Conservation (phyloP, 352 stramenopile species). For the Phytophthora brassicae region DNA sequence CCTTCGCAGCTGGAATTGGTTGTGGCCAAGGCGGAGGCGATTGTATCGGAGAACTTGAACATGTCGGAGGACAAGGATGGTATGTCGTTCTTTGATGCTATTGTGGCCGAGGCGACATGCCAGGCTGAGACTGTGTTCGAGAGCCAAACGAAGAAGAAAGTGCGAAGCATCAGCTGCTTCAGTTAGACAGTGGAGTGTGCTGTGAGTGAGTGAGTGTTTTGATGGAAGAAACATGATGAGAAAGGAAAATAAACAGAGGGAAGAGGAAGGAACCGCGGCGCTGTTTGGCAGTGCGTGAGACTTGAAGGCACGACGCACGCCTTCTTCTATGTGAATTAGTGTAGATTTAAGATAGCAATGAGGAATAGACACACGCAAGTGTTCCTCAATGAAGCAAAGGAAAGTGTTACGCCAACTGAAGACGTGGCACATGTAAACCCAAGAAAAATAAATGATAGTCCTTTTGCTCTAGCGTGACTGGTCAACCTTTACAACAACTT, state of each 20-base stretch:
- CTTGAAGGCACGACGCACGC: constrained; percentile 1
- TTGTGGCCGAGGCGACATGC: constrained; percentile 53
- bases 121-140: constrained; percentile 52
- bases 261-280: constrained; percentile 19
- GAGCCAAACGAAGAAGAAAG: constrained; percentile 80
- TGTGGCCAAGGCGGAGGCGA: constrained; percentile 43
- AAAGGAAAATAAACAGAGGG: constrained; percentile 38
- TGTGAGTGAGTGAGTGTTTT: constrained; percentile 49
- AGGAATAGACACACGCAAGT: constrained; percentile 10
- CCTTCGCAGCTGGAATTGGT: constrained; percentile 80
- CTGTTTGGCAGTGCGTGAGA: constrained; percentile 13
- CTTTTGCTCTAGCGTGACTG: too few relatives aligned
- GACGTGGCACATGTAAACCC: constrained; percentile 25
- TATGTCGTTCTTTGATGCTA: constrained; percentile 45
- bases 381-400: constrained; percentile 20
- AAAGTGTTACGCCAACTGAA: constrained; percentile 20
- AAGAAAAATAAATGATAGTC: constrained; percentile 33
- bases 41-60: constrained; percentile 33
- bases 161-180: constrained; percentile 88
- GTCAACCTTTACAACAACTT: too few relatives aligned
- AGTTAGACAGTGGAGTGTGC: constrained; percentile 42
- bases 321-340: constrained; percentile 36
- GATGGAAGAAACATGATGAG: constrained; percentile 55
- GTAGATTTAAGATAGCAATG: constrained; percentile 25
- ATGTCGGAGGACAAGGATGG: constrained; percentile 41